Evolutionary conservation across 2,329 filamentous ascomycete genomes (phyloP).

Genomic region (Exutisphaerella laricina): DNA sequence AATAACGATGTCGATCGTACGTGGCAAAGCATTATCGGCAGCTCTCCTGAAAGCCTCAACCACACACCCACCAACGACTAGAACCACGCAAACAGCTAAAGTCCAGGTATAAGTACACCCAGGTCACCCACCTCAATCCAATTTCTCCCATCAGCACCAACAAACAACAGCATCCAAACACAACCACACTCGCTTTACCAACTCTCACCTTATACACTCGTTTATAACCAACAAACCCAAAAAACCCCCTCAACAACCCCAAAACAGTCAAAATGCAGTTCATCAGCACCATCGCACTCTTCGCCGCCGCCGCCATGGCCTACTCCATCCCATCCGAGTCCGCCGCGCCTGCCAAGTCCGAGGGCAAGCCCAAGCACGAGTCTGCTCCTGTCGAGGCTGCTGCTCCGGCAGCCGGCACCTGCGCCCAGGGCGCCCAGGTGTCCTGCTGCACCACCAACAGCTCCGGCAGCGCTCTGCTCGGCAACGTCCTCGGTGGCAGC

Average conservation of each 20-base stretch:
- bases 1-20: no score
- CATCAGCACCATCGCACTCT: constrained; percentile 13
- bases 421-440: constrained; percentile 1
- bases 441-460: constrained; percentile 4
- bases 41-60: no score
- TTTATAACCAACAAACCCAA: background rate
- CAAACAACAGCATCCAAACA: background rate
- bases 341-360: no score
- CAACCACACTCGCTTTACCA: background rate
- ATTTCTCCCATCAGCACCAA: no score
- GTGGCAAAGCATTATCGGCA: no score
- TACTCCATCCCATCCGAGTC: no score
- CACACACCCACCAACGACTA: no score
- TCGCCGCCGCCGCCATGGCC: constrained; percentile 14
- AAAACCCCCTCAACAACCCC: no score
- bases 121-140: no score
- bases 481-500: constrained; percentile 8
- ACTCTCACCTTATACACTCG: background rate
- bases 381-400: background rate
- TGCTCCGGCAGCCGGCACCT: background rate
- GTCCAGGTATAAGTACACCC: no score
- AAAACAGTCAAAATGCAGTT: constrained; percentile 18
- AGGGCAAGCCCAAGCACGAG: constrained; percentile 3
- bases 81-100: no score
- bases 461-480: background rate